Base-by-base conservation (phyloP, 2,329 filamentous ascomycete species). In the Aspergillus latus region DNA sequence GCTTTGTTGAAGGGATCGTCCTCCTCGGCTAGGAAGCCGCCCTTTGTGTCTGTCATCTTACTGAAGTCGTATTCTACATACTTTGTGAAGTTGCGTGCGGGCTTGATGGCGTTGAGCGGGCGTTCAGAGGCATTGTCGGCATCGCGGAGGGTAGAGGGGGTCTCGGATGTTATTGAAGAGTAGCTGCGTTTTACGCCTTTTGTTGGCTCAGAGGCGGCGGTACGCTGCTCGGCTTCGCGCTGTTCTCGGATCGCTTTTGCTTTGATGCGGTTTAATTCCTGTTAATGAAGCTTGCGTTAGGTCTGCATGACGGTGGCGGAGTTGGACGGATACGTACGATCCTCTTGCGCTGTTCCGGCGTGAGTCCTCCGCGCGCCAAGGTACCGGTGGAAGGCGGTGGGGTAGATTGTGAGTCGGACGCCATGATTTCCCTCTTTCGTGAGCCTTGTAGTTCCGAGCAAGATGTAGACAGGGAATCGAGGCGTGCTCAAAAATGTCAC, bases 61-160 rank as follows among this genome's bases (percentile, higher is more conserved):
- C 89, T 93, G 76, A 99, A 94, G 73, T 99, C 94, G 76, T 97
- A 97, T 70, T 99, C 94, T 68, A 99, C 92, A 71, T 89, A 97
- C 72, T 94, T 93, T 59, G 89, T 86, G 64, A 97, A 97, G 68
- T 95, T 97, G 67, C 87, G 84, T 39, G 90, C 90, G 0, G 93
- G 88, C 54, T 86, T 86, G 49, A 95, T 86, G 4, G 76, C 72
- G 45, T 80, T 73, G 32, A 76, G 68, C 5, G 75, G 76, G 8
- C 74, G 70, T 32, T 65, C 64, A 5, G 72, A 68, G 44, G 72
- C 32, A 21, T 54, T 37, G 49, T 67, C 75, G 15, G 68, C 76
- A 80, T 94, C 88, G 66, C 90, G 87, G 66, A 84, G 84, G 32
- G 82, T 90, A 10, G 81, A 74, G 1, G 83, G 83, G 0, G 68